These are phyloP conservation scores for Pseudocercospora eumusae DNA, from an alignment of 2,329 filamentous ascomycete genomes.

Conservation along the genomic window DNA sequence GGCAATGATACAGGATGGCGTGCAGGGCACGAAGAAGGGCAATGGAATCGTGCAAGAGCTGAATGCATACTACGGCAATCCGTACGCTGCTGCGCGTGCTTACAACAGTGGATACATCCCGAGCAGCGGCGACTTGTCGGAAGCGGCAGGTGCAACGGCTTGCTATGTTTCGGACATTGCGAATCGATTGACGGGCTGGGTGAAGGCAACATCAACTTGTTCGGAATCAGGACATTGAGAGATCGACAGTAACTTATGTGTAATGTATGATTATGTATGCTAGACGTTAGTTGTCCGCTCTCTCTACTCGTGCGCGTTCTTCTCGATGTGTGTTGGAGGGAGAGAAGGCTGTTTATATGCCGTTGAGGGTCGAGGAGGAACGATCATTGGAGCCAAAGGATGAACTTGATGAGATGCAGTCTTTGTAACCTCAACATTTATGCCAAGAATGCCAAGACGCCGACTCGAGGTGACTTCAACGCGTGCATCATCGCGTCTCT, in stretches of 20 bases:
- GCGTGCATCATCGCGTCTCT: neutral
- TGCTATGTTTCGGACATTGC: slow-evolving; percentile 57
- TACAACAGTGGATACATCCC: slow-evolving; percentile 42
- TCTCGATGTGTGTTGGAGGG: neutral
- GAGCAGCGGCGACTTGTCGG: slow-evolving; percentile 24
- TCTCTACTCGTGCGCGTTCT: slow-evolving; percentile 3
- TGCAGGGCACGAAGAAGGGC: slow-evolving; percentile 45
- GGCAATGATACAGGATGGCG: slow-evolving; percentile 49
- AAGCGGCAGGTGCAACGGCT: slow-evolving; percentile 51
- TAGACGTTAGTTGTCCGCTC: neutral
- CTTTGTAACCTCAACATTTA: neutral
- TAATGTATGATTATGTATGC: neutral
- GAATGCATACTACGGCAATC: slow-evolving; percentile 33
- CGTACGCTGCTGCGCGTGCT: slow-evolving; percentile 49
- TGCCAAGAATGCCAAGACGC: neutral
- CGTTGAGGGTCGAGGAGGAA: slow-evolving; percentile 2
- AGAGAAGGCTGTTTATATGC: neutral
- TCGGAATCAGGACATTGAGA: neutral
- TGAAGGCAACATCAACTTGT: slow-evolving; percentile 1
- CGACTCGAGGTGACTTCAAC: no score
- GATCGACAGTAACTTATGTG: neutral
- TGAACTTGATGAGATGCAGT: neutral
- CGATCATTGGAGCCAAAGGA: neutral
- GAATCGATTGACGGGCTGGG: slow-evolving; percentile 51
- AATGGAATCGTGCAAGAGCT: slow-evolving; percentile 47